Conservation (phyloP, 768 basidiomycete genomes). For the Tricholoma saponaceum region DNA sequence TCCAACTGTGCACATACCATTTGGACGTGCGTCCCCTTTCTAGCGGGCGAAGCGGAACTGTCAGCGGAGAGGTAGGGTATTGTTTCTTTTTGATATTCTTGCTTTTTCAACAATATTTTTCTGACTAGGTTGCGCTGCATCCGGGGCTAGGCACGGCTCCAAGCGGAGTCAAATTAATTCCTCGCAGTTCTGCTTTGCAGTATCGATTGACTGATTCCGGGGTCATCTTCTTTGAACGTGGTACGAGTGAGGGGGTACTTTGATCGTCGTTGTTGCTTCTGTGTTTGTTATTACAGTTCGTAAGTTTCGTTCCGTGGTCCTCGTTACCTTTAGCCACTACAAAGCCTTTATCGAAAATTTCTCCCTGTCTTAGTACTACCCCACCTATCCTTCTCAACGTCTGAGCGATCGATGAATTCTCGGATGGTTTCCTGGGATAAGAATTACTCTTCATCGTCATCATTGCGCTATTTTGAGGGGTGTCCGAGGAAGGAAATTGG, state of each 20-base stretch:
- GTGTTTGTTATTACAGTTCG: too few species aligned
- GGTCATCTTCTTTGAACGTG: constrained; percentile 68
- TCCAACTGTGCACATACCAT: constrained; percentile 65
- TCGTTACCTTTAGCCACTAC: too few species aligned
- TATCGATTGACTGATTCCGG: constrained; percentile 68
- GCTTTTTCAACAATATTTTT: neutral
- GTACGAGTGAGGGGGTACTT: constrained; percentile 63
- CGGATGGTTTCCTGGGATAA: too few species aligned
- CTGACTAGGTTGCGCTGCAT: constrained; percentile 56
- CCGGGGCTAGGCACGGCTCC: constrained; percentile 38
- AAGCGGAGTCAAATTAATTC: constrained; percentile 36
- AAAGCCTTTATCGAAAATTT: too few species aligned
- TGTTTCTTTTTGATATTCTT: neutral
- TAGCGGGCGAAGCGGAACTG: constrained; percentile 72
- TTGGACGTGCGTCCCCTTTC: constrained; percentile 67
- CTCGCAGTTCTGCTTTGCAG: constrained; percentile 57
- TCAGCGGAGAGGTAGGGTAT: constrained; percentile 66
- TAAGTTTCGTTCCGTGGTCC: too few species aligned
- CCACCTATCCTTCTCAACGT: too few species aligned
- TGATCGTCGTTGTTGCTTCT: constrained; percentile 18
- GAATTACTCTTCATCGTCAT: too few species aligned
- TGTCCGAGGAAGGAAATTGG: too few species aligned
- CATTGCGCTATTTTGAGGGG: too few species aligned
- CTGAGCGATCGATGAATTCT: too few species aligned
- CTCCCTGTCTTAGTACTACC: too few species aligned